Conservation (phyloP, 768 basidiomycete species). For the Cubamyces sp. region DNA sequence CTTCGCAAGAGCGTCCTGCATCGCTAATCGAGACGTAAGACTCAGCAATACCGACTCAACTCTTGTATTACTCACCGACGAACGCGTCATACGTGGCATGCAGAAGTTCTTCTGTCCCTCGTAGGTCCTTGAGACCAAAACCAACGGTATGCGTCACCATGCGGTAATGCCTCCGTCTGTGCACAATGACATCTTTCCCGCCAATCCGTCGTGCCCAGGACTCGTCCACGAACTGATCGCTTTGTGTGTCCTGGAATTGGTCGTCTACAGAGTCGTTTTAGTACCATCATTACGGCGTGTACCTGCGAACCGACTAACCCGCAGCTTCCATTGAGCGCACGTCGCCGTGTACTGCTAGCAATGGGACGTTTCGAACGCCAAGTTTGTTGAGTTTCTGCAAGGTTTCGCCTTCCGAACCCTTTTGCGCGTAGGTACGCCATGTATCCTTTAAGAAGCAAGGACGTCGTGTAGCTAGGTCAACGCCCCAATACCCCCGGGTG, state of each 20-base stretch:
- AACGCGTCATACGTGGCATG: background rate
- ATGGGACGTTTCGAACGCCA: slow-evolving; percentile 9
- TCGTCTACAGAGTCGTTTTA: too few species aligned
- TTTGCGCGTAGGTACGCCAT: too few species aligned
- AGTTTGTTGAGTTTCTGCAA: background rate
- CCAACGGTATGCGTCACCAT: background rate
- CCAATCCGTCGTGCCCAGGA: background rate
- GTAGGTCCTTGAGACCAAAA: background rate
- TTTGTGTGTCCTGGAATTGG: background rate
- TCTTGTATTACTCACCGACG: background rate
- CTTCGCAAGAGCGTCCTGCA: slow-evolving; percentile 11
- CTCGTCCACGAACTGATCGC: background rate
- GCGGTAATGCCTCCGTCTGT: background rate
- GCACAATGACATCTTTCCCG: background rate
- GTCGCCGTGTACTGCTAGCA: slow-evolving; percentile 4
- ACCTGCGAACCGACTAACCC: background rate
- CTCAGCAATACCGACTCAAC: background rate
- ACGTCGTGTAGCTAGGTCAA: background rate
- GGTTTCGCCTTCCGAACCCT: slow-evolving; percentile 15
- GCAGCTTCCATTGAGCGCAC: background rate
- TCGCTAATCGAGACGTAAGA: background rate
- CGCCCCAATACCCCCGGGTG: slow-evolving; percentile 17
- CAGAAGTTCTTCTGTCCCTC: slow-evolving; percentile 15
- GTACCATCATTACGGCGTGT: too few species aligned
- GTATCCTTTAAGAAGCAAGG: slow-evolving; percentile 23